phyloP scores from a whole-genome alignment of 352 stramenopile genomes.

The Albugo laibachii region DNA sequence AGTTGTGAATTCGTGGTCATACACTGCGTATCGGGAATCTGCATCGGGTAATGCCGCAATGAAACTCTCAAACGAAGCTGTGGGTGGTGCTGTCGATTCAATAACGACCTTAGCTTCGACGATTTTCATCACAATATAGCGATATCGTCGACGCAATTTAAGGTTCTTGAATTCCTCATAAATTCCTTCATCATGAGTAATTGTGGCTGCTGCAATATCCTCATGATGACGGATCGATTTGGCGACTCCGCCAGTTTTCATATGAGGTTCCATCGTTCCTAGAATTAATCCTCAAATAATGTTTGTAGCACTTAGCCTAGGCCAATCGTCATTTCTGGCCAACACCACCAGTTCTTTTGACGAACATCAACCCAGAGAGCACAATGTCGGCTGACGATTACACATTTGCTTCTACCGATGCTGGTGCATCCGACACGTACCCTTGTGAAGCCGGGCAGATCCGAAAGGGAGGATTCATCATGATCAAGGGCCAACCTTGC shows the following conservation, averaged over 20 bases:
- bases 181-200: constrained; percentile 37
- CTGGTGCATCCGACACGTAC: constrained; percentile 95
- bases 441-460: constrained; percentile 97
- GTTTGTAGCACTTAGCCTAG: no score
- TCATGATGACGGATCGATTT: constrained; percentile 55
- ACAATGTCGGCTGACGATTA: constrained; percentile 63
- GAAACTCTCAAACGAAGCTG: constrained; percentile 32
- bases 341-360: no score
- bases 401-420: constrained; percentile 87
- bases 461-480: constrained; percentile 98
- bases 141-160: constrained; percentile 77
- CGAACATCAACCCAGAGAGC: constrained; percentile 13
- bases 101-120: constrained; percentile 46
- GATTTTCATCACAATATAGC: constrained; percentile 71
- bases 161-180: constrained; percentile 63
- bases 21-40: constrained; percentile 75
- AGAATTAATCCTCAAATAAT: no score
- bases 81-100: constrained; percentile 26
- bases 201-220: constrained; percentile 46
- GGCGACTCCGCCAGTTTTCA: constrained; percentile 70
- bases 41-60: constrained; percentile 38
- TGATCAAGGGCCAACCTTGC: constrained; percentile 99
- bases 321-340: no score
- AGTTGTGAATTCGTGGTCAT: constrained; percentile 66
- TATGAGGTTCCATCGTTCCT: constrained; percentile 55